Evolutionary conservation across 352 stramenopile genomes (phyloP), one percentile per base, ranked within the genome.

Genomic region (Aphanomyces invadans): DNA sequence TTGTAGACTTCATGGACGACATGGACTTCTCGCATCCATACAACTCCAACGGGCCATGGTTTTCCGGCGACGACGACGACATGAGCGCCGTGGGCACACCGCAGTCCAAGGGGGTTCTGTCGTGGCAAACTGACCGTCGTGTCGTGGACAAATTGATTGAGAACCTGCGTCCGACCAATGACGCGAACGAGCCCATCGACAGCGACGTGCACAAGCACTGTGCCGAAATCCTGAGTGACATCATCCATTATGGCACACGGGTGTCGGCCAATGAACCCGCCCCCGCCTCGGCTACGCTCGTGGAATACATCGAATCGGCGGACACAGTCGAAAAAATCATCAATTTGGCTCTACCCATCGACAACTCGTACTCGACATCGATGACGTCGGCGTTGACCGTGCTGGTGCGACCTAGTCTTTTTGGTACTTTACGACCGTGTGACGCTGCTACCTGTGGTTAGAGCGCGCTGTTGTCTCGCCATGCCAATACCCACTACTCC

Each of bases 1-100:
- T n/a, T 51, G 48, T 42, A 81, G 84, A 93, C 65, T 91, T 88
- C 69, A 85, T 91, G 80, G 85, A 92, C 70, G 85, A 80, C 56
- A 90, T 94, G 81, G 85, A 94, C 49, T 94, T 92, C 53, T 80
- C 83, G 81, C 31, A 87, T 88, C 74, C 82, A 77, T n/a, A 79
- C 89, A 54, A 80, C 4, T 86, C 81, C 1, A 90, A 90, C 66
- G 77, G 78, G 28, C 92, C 81, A 79, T 90, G 90, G 66, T 76
- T 74, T 28, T 62, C 48, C 17, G 81, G 75, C 52, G 73, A 78
- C 23, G 81, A 90, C 31, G 84, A 92, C 11, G 85, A 94, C 53
- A 80, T 90, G n/a, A 75, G 67, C 33, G 72, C 80, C 49, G 77
- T 78, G 10, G 78, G 73, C 11, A 89, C 85, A 23, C 81, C 83